Evolutionary conservation across 2,329 filamentous ascomycete genomes (phyloP).

Genomic region (Phyllachora maydis): DNA sequence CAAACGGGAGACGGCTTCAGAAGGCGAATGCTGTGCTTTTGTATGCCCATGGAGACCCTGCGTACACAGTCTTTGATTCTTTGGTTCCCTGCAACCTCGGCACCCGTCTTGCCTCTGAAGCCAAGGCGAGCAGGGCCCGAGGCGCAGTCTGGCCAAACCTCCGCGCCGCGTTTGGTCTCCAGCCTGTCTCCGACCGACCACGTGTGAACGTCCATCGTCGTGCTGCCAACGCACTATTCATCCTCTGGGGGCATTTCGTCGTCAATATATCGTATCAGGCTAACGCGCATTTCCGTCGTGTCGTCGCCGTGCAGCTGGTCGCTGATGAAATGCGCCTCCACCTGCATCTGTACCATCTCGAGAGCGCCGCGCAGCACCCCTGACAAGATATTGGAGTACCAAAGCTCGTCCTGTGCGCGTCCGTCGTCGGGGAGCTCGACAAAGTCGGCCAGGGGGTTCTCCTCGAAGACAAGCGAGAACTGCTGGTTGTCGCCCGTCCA

Average conservation of each 20-base stretch:
- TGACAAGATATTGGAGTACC: conserved; percentile 96
- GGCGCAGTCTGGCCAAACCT: no score
- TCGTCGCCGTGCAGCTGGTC: conserved; percentile 86
- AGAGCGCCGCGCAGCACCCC: conserved; percentile 77
- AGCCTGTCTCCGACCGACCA: no score
- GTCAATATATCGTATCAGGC: conserved; percentile 82
- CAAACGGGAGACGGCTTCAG: no score
- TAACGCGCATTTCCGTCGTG: conserved; percentile 91
- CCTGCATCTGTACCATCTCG: conserved; percentile 99
- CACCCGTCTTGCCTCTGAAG: neutral
- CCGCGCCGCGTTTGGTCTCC: no score
- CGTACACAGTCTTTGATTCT: no score
- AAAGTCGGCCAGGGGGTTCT: conserved; percentile 93
- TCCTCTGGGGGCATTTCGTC: conserved; percentile 95
- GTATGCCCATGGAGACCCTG: no score
- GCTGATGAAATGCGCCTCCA: conserved; percentile 90
- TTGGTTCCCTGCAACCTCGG: no score
- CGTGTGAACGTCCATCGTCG: no score
- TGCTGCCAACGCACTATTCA: no score
- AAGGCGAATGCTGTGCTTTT: no score
- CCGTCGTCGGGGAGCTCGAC: conserved; percentile 94
- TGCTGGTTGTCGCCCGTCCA: conserved; percentile 95
- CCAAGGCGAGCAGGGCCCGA: no score
- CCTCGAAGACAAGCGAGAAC: conserved; percentile 89
- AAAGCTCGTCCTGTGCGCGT: conserved; percentile 84